phyloP scores from a whole-genome alignment of 2,329 filamentous ascomycete genomes.

The Fusarium guadeloupense region DNA sequence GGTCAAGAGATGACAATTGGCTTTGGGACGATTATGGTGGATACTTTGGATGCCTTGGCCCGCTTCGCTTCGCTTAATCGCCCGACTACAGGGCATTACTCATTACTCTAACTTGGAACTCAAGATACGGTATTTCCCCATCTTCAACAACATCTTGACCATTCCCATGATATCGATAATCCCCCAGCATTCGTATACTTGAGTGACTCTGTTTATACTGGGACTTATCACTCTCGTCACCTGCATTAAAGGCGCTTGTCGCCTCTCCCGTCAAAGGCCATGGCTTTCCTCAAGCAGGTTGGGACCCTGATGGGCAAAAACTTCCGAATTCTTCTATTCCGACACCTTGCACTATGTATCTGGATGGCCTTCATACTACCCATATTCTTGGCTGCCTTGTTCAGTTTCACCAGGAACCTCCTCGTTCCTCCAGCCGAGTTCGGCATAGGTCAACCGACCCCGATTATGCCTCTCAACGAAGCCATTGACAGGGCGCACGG shows the following conservation, averaged over 20 bases:
- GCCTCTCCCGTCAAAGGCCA: constrained; percentile 43
- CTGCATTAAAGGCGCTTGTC: constrained; percentile 2
- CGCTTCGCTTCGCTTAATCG: no score
- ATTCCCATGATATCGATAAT: no score
- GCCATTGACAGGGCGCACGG: constrained; percentile 67
- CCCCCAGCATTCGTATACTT: not conserved
- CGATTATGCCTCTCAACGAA: constrained; percentile 71
- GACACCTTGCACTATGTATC: constrained; percentile 61
- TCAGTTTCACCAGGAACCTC: constrained; percentile 80
- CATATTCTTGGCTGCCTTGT: constrained; percentile 65
- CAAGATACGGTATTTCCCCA: no score
- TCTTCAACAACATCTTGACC: no score
- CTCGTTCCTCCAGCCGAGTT: constrained; percentile 80
- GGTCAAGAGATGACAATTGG: no score
- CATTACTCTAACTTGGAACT: no score
- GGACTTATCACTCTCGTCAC: not conserved
- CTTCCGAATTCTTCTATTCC: constrained; percentile 64
- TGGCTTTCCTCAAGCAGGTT: constrained; percentile 66
- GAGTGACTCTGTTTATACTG: no score
- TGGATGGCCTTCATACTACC: constrained; percentile 69
- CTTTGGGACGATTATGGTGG: no score
- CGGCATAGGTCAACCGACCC: constrained; percentile 71
- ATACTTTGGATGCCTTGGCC: no score
- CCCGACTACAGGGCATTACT: no score
- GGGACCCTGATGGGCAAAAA: constrained; percentile 71